Conservation (phyloP, 805 yeast species). For the Saccharomycopsis synnaedendra region DNA sequence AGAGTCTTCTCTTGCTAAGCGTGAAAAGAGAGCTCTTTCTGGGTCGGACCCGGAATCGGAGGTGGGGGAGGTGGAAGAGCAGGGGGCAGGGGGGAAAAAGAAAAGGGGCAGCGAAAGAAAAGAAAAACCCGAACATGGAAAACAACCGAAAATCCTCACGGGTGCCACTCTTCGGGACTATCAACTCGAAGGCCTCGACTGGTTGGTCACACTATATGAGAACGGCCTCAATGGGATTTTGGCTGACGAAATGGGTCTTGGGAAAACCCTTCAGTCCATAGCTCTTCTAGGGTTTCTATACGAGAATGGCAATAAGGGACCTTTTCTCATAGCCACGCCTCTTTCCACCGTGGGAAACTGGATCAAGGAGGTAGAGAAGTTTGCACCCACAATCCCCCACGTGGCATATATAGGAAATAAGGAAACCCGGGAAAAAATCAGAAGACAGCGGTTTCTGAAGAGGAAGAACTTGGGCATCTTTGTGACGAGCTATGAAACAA, state of each 20-base stretch:
- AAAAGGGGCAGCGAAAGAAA: background rate
- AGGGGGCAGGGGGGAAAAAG: constrained; percentile 9
- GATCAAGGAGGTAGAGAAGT: constrained; percentile 58
- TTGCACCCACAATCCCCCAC: constrained; percentile 61
- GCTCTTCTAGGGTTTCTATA: constrained; percentile 63
- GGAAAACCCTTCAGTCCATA: constrained; percentile 86
- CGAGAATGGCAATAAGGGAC: constrained; percentile 71
- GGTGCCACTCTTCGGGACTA: constrained; percentile 66
- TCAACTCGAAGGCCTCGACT: constrained; percentile 82
- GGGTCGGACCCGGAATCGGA: constrained; percentile 14
- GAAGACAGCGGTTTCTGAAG: constrained; percentile 21
- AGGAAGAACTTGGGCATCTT: constrained; percentile 36
- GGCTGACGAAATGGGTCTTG: constrained; percentile 97
- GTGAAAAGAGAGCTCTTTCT: constrained; percentile 17
- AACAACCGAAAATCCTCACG: constrained; percentile 42
- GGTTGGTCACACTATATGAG: constrained; percentile 82
- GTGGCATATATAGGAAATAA: constrained; percentile 57
- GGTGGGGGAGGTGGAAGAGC: constrained; percentile 11
- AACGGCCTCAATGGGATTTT: constrained; percentile 91
- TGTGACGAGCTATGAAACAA: constrained; percentile 73
- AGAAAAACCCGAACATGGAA: background rate
- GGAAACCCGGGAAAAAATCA: constrained; percentile 37
- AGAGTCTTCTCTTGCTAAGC: constrained; percentile 31
- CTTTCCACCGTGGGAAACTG: constrained; percentile 81
- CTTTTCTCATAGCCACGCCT: constrained; percentile 72